Evolutionary conservation across 78 protist species (phyloP), one percentile per base, ranked within the genome.

Genomic region (Dictyostelium purpureum): DNA sequence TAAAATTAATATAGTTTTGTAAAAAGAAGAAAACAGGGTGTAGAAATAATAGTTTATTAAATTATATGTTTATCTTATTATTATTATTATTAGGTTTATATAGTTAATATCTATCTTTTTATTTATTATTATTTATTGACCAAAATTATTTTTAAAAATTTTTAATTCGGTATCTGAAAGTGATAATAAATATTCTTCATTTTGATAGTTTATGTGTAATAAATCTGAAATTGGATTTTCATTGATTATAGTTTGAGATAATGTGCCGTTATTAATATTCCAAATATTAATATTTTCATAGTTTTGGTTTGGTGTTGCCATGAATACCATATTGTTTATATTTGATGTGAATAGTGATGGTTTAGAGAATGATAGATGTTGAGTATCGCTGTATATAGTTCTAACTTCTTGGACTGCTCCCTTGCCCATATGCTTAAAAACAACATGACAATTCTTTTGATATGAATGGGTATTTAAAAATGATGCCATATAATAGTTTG

Each of bases 381-480:
- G 24, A 16, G 49, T 47, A 43, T 79, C 33, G 4, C 78, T 80
- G 26, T 65, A 80, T 4, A 80, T 80, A 2, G 89, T 67, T 45
- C n/a, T 49, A 12, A 63, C 26, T 6, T 63, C 78, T 57, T 63
- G 6, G 21, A 66, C 33, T 24, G 47, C 2, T 35, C 52, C 52
- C 21, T 19, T 63, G n/a, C 77, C 77, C 51, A 80, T 31, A 66
- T 80, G 89, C 67, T 80, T 80, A 40, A 80, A 80, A 3, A 80
- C 35, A 4, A 70, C 78, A 79, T 59, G 75, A 47, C 75, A 57
- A 21, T 61, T 79, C 61, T 45, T 79, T 43, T n/a, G 88, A 63
- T 79, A 79, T 2, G 78, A n/a, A 4, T 74, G 74, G 9, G 59
- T 66, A 10, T 28, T 45, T 2, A 18, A 5, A 28, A 67, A 80